Conservation (phyloP, 768 basidiomycete genomes). For the Agrocybe praecox region DNA sequence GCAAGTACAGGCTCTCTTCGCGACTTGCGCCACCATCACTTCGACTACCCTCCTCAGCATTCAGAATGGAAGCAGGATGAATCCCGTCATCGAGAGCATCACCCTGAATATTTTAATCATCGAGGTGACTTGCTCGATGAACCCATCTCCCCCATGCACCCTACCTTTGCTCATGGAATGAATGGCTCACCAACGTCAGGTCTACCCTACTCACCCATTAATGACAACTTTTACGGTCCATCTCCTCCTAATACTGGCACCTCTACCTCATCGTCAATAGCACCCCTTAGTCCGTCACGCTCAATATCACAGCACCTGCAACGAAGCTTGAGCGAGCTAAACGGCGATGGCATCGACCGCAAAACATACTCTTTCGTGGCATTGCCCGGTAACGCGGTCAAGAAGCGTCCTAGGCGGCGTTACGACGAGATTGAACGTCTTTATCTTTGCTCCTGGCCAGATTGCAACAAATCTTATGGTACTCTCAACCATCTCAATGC, state of each 20-base stretch:
- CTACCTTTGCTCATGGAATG: slow-evolving; percentile 49
- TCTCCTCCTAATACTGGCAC: slow-evolving; percentile 67
- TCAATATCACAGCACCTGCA: slow-evolving; percentile 30
- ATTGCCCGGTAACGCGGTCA: slow-evolving; percentile 78
- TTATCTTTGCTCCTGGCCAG: slow-evolving; percentile 84
- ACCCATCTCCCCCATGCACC: slow-evolving; percentile 57
- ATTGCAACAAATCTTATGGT: slow-evolving; percentile 85
- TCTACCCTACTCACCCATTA: slow-evolving; percentile 48
- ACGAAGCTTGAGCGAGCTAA: slow-evolving; percentile 28
- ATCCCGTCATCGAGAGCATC: slow-evolving; percentile 28
- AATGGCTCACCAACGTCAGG: slow-evolving; percentile 33
- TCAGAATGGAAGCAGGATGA: slow-evolving; percentile 42
- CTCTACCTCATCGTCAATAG: slow-evolving; percentile 52
- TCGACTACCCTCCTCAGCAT: slow-evolving; percentile 33
- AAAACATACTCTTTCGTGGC: slow-evolving; percentile 86
- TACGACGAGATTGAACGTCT: slow-evolving; percentile 96
- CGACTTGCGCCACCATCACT: slow-evolving; percentile 42
- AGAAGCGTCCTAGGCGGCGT: slow-evolving; percentile 81
- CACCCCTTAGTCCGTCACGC: slow-evolving; percentile 32
- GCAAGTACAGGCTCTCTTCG: slow-evolving; percentile 46
- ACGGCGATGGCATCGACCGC: slow-evolving; percentile 41
- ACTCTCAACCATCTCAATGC: slow-evolving; percentile 97
- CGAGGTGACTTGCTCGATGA: slow-evolving; percentile 40
- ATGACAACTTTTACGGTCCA: slow-evolving; percentile 56
- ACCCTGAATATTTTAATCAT: slow-evolving; percentile 31